Conservation (phyloP, 2,329 filamentous ascomycete species). For the Aureobasidium mangrovei region DNA sequence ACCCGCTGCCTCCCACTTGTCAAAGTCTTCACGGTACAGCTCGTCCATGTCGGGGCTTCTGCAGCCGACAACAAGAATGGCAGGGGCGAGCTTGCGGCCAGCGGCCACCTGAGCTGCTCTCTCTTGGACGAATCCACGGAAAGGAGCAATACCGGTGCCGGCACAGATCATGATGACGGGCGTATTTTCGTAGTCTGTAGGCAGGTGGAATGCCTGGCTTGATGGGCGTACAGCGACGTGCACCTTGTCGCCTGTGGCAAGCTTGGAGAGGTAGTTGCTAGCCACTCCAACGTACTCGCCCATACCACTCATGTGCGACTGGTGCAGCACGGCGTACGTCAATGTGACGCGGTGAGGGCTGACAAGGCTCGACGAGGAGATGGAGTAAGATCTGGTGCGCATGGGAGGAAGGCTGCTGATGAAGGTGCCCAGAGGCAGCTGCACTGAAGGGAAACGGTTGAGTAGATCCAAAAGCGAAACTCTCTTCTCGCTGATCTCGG, state of each 20-base stretch:
- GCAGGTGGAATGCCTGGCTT: conserved; percentile 36
- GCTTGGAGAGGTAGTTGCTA: conserved; percentile 33
- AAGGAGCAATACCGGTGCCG: conserved; percentile 96
- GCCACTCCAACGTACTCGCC: conserved; percentile 36
- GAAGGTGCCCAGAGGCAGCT: conserved; percentile 57
- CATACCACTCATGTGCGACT: conserved; percentile 19
- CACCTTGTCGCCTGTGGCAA: conserved; percentile 33
- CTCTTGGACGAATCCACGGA: conserved; percentile 97
- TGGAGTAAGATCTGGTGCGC: conserved; percentile 39
- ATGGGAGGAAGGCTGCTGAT: conserved; percentile 67
- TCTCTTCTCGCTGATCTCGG: conserved; percentile 30
- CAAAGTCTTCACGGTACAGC: conserved; percentile 51
- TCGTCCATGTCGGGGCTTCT: conserved; percentile 47
- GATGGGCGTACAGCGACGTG: conserved; percentile 35
- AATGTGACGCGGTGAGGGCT: conserved; percentile 35
- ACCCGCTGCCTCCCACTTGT: conserved; percentile 50
- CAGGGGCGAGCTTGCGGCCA: conserved; percentile 41
- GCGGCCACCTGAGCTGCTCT: conserved; percentile 45
- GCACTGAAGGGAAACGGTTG: conserved; percentile 51
- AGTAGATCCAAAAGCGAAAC: conserved; percentile 61
- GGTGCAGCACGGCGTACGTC: conserved; percentile 52
- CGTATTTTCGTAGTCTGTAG: conserved; percentile 31
- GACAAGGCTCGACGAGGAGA: conserved; percentile 27
- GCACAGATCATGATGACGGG: conserved; percentile 87
- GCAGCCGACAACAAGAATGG: conserved; percentile 59